Conservation (phyloP, 2,329 filamentous ascomycete species). For the Phoma sp. region DNA sequence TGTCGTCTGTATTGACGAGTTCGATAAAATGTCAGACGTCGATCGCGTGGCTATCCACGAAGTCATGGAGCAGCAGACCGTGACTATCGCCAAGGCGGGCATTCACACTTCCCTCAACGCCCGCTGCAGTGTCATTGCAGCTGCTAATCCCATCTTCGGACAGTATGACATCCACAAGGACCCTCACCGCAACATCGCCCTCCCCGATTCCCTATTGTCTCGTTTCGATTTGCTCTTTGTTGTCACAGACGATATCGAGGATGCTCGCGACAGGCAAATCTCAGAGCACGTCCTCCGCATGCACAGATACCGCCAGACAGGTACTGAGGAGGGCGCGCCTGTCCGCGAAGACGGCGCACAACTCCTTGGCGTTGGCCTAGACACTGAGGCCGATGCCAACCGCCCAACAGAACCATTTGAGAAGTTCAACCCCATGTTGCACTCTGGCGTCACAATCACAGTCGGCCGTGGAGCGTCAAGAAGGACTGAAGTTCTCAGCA, state of each 20-base stretch:
- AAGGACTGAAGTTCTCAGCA: constrained; percentile 87
- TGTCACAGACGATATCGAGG: constrained; percentile 97
- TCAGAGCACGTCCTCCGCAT: constrained; percentile 97
- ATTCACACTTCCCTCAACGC: constrained; percentile 98
- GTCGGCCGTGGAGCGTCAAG: constrained; percentile 75
- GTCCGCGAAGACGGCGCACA: constrained; percentile 88
- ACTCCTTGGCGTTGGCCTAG: constrained; percentile 83
- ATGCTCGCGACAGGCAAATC: constrained; percentile 85
- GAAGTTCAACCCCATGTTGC: constrained; percentile 95
- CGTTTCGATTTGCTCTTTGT: constrained; percentile 99
- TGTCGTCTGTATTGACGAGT: constrained; percentile 98
- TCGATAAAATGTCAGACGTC: constrained; percentile 99
- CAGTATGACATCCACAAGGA: constrained; percentile 99
- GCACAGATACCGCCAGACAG: constrained; percentile 92
- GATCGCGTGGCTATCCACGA: constrained; percentile 98
- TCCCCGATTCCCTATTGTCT: constrained; percentile 93
- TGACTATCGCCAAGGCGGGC: constrained; percentile 97
- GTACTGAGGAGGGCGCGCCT: constrained; percentile 91
- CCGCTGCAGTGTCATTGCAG: constrained; percentile 93
- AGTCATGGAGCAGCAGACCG: constrained; percentile 99
- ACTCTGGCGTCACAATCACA: constrained; percentile 83
- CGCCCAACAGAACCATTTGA: constrained; percentile 88
- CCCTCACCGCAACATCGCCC: constrained; percentile 96
- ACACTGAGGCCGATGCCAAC: constrained; percentile 75
- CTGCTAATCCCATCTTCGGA: constrained; percentile 96